phyloP scores from a whole-genome alignment of 768 basidiomycete genomes.

The Exsudoporus frostii region DNA sequence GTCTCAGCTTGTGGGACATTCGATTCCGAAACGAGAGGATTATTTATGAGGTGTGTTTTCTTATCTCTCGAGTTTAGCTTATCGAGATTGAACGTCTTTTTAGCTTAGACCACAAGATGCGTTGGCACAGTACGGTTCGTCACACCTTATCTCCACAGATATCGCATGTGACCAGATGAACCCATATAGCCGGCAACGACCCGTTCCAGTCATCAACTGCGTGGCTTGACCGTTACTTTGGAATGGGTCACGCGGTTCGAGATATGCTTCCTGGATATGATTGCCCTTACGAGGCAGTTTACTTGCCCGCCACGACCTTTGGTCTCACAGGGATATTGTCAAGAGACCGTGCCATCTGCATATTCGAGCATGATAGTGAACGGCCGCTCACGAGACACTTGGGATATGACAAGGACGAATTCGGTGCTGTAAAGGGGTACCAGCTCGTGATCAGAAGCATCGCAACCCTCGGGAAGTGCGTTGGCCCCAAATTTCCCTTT shows the following conservation, averaged over 20 bases:
- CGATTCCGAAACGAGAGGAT: conserved; percentile 56
- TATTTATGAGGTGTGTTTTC: conserved; percentile 50
- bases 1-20: conserved; percentile 57
- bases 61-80: too few relatives aligned
- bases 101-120: conserved; percentile 63
- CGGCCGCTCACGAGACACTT: conserved; percentile 57
- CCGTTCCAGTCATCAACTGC: conserved; percentile 60
- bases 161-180: neutral
- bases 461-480: conserved; percentile 63
- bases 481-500: conserved; percentile 5
- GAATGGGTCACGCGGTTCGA: conserved; percentile 57
- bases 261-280: conserved; percentile 66
- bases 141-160: neutral
- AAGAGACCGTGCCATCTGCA: conserved; percentile 54
- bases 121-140: conserved; percentile 52
- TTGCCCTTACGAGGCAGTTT: conserved; percentile 59
- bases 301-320: conserved; percentile 56
- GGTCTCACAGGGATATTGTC: conserved; percentile 41
- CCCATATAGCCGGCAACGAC: conserved; percentile 49
- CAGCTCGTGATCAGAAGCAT: conserved; percentile 54
- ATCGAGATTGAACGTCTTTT: neutral
- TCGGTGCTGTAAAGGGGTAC: conserved; percentile 60
- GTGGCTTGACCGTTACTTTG: conserved; percentile 62
- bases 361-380: conserved; percentile 61
- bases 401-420: conserved; percentile 51